Evolutionary conservation across 225 moss, liverwort and hornwort genomes (phyloP), one percentile per base, ranked within the genome.

Genomic region (Lunularia cruciata): DNA sequence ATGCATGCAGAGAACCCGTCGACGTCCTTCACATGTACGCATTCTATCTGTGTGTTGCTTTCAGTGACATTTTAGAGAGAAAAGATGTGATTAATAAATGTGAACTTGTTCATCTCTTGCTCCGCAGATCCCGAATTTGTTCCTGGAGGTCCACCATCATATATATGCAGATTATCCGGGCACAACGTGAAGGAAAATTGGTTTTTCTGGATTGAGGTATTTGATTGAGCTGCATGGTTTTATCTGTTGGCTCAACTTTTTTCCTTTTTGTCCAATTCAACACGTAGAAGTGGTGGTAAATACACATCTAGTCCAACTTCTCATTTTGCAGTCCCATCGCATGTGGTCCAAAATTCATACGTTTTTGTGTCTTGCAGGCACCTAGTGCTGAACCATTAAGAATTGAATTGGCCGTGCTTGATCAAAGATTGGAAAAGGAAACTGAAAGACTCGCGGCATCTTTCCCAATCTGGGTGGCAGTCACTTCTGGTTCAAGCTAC

Each of bases 381-480:
- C 83, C 83, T 70, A 80, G 82, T 67, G 59, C 67, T 49, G 80
- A 77, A 65, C 84, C 82, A 60, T 71, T 92, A 69, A 72, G 65
- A 22, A 76, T 98, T 46, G 87, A 92, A 49, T 83, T 98, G 31
- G 83, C 90, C 43, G 96, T 98, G 49, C 83, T 98, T 39, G 96
- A 98, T 75, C 96, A 92, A 71, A 70, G 54, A 22, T 5, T 85
- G 72, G 87, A 92, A 63, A 75, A 76, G 40, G 75, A 86, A 78
- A 83, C 84, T 27, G 77, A 81, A 47, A 63, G 72, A 65, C 69
- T 98, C 39, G 77, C 75, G 19, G 72, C 64, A 62, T 82, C 84
- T 47, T 92, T 98, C 42, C 96, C 92, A 60, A 52, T 85, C 11
- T 98, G 96, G 96, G 90, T 90, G 60, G 96, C 92, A 39, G 77